Evolutionary conservation across 1,284 basidiomycete species (phyloP).

Genomic region (Cryptococcus sp.): DNA sequence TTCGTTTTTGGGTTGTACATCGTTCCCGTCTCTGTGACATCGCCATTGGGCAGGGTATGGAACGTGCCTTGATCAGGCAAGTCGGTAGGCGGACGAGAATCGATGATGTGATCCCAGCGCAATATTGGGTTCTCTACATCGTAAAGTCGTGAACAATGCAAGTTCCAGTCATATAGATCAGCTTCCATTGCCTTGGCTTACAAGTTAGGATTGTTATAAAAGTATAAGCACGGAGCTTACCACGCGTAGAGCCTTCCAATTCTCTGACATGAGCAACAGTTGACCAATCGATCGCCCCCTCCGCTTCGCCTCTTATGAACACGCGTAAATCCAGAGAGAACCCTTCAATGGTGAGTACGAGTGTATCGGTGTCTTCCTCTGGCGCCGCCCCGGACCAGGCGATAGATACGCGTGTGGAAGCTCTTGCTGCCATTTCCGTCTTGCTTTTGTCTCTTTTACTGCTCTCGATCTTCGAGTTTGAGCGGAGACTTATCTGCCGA

Average conservation of each 20-base stretch:
- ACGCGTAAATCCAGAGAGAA: conserved; percentile 39
- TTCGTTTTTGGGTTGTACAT: conserved; percentile 40
- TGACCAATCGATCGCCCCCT: conserved; percentile 33
- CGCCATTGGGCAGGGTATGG: conserved; percentile 28
- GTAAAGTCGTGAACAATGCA: not conserved
- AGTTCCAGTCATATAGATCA: too few species aligned
- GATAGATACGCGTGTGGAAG: conserved; percentile 39
- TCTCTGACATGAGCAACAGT: conserved; percentile 24
- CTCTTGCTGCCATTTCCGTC: conserved; percentile 26
- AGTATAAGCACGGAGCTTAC: conserved; percentile 6
- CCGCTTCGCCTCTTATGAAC: conserved; percentile 19
- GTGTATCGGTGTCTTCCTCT: conserved; percentile 40
- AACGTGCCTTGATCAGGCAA: conserved; percentile 35
- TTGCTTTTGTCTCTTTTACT: too few species aligned
- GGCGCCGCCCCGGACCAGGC: conserved; percentile 33
- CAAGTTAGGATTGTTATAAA: too few species aligned
- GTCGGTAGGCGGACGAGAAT: conserved; percentile 24
- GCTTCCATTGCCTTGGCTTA: too few species aligned
- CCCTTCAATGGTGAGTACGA: conserved; percentile 40
- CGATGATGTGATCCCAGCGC: conserved; percentile 35
- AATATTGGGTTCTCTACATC: conserved; percentile 28
- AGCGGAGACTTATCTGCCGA: not conserved
- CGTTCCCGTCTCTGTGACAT: conserved; percentile 34
- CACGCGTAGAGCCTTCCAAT: conserved; percentile 18
- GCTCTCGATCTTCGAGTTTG: not conserved